These are phyloP conservation scores for Pseudogymnoascus sp. DNA, from an alignment of 2,329 filamentous ascomycete species.

Conservation along the genomic window DNA sequence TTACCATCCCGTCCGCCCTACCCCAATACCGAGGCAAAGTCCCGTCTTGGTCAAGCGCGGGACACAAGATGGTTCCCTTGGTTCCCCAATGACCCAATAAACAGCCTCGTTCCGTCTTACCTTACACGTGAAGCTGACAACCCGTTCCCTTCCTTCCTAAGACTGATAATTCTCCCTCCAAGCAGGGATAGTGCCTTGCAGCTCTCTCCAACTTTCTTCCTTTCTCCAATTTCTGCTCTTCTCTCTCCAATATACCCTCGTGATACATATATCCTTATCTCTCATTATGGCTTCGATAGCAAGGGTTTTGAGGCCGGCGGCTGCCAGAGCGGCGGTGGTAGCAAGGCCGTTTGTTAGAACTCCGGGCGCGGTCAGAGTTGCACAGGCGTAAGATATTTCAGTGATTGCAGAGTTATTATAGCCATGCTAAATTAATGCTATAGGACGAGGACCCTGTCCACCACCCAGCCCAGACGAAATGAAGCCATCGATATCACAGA, in stretches of 20 bases:
- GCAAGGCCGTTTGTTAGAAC: conserved; percentile 33
- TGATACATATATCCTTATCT: neutral
- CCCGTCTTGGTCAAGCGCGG: conserved; percentile 2
- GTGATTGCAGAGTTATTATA: neutral
- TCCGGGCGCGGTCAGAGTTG: conserved; percentile 30
- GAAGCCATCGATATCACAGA: conserved; percentile 57
- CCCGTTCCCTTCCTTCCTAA: conserved; percentile 1
- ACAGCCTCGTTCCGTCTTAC: neutral
- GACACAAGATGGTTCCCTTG: neutral
- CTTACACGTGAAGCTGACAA: conserved; percentile 4
- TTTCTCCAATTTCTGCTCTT: neutral
- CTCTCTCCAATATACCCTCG: neutral
- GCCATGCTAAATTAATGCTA: conserved; percentile 1
- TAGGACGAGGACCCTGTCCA: conserved; percentile 49
- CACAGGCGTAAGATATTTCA: conserved; percentile 32
- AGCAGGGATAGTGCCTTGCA: conserved; percentile 1
- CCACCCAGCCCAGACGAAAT: conserved; percentile 46
- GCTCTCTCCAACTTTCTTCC: neutral
- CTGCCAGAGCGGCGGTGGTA: conserved; percentile 31
- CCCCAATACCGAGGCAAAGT: neutral
- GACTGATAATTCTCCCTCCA: conserved; percentile 8
- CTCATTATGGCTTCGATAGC: conserved; percentile 39
- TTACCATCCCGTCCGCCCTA: neutral
- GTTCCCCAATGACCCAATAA: conserved; percentile 7
- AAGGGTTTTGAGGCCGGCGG: conserved; percentile 38